Percentiles rank a stretch among this genome's conserved stretches.
phyloP scores from a whole-genome alignment of 2,329 filamentous ascomycete genomes.

The Colletotrichum spaethianum region DNA sequence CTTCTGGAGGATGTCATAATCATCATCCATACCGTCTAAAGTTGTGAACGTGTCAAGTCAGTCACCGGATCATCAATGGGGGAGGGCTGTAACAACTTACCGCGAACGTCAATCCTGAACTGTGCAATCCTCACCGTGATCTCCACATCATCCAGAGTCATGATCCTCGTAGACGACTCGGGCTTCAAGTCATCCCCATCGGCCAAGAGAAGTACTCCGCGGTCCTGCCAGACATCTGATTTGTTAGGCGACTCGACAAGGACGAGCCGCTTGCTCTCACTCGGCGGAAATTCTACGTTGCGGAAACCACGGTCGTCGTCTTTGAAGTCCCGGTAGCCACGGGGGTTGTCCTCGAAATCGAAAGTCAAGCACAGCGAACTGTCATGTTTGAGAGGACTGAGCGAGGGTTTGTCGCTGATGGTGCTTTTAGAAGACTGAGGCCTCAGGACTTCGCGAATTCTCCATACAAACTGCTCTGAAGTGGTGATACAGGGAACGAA shows the following conservation, averaged over 20 bases:
- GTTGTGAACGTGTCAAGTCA: background rate
- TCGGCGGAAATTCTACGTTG: background rate
- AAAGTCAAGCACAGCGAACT: slow-evolving; percentile 18
- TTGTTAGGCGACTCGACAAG: background rate
- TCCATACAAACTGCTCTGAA: slow-evolving; percentile 16
- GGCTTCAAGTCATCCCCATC: background rate
- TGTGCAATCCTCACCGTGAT: background rate
- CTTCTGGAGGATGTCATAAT: background rate
- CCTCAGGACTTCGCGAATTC: background rate
- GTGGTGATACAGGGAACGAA: slow-evolving; percentile 30
- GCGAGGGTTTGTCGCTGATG: background rate
- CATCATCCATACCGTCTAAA: background rate
- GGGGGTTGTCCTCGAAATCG: slow-evolving; percentile 8
- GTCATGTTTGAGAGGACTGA: background rate
- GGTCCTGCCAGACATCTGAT: background rate
- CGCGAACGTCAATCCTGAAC: slow-evolving; percentile 8
- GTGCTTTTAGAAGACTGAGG: background rate
- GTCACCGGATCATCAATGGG: background rate
- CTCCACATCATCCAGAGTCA: background rate
- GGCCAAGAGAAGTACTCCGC: background rate
- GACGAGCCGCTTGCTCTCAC: background rate
- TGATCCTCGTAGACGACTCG: background rate
- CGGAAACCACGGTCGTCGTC: slow-evolving; percentile 9
- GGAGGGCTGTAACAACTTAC: background rate
- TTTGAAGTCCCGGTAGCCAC: slow-evolving; percentile 9